A percentile compares a stretch with the other conserved stretches of the same genome.
Evolutionary conservation across 768 basidiomycete species (phyloP).

Genomic region (Trametopsis cervina): DNA sequence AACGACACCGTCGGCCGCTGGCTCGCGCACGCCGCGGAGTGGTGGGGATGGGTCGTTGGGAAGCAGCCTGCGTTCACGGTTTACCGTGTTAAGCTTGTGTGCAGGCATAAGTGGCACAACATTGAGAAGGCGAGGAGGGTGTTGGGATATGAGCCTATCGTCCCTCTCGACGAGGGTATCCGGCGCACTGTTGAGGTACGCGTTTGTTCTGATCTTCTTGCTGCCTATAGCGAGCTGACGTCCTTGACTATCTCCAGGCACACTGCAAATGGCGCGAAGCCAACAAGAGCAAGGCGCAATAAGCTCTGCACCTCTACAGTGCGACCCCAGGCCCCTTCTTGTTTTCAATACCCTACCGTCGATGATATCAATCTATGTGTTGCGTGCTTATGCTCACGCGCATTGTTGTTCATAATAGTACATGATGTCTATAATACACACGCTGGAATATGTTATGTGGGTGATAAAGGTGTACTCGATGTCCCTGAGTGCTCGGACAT

Average conservation of each 20-base stretch:
- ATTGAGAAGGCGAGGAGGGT: constrained; percentile 90
- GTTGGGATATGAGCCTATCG: constrained; percentile 88
- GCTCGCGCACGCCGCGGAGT: constrained; percentile 68
- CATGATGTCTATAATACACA: too few species aligned
- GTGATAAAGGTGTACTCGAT: too few species aligned
- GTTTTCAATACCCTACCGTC: too few species aligned
- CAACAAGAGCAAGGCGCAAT: not conserved
- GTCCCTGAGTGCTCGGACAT: too few species aligned
- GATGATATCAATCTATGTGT: too few species aligned
- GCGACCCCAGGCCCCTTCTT: too few species aligned
- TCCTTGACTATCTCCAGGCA: not conserved
- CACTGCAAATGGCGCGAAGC: not conserved
- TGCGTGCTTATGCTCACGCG: too few species aligned
- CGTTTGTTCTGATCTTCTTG: not conserved
- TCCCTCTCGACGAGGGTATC: constrained; percentile 85
- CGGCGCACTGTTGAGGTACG: constrained; percentile 69
- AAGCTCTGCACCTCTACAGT: too few species aligned
- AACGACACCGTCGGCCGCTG: constrained; percentile 60
- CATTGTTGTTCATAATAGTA: too few species aligned
- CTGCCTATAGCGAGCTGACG: not conserved
- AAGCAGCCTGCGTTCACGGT: constrained; percentile 81
- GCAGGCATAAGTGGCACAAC: constrained; percentile 65
- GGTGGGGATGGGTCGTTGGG: constrained; percentile 63
- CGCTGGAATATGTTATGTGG: too few species aligned
- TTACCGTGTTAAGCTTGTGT: constrained; percentile 53